These are phyloP conservation scores for Osmanthus fragrans DNA, from an alignment of 257 asterid species.

Conservation along the genomic window DNA sequence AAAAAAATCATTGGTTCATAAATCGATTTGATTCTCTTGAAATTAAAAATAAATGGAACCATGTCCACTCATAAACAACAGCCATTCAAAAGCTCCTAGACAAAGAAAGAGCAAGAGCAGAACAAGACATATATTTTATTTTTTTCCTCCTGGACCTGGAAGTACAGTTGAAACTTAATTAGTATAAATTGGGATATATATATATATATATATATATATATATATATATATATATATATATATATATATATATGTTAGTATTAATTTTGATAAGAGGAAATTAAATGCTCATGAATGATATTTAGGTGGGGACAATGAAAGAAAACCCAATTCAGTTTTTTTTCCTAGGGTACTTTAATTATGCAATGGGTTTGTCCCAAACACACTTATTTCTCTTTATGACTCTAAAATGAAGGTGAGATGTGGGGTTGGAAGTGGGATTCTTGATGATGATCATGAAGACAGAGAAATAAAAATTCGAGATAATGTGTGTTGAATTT, in stretches of 20 bases:
- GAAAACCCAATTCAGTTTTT: constrained; percentile 1
- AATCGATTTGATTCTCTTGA: no score
- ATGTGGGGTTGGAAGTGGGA: constrained; percentile 33
- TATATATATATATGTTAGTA: no score
- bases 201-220: no score
- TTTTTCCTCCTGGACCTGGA: background rate
- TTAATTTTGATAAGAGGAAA: background rate
- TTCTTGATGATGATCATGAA: constrained; percentile 34
- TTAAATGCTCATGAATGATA: background rate
- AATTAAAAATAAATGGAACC: no score
- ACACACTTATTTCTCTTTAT: constrained; percentile 24
- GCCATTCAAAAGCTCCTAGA: background rate
- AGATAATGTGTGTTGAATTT: background rate
- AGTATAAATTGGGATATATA: no score
- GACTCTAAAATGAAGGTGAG: constrained; percentile 23
- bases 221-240: no score
- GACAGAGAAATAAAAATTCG: background rate
- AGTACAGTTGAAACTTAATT: background rate
- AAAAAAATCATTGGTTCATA: no score
- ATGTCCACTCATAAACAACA: no score
- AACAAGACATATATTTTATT: no score
- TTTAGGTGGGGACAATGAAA: constrained; percentile 10
- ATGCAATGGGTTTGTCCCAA: constrained; percentile 22
- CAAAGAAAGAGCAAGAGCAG: background rate
- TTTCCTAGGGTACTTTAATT: background rate